These are phyloP conservation scores for Castanea sativa DNA, from an alignment of 306 rosid genomes.

Conservation along the genomic window DNA sequence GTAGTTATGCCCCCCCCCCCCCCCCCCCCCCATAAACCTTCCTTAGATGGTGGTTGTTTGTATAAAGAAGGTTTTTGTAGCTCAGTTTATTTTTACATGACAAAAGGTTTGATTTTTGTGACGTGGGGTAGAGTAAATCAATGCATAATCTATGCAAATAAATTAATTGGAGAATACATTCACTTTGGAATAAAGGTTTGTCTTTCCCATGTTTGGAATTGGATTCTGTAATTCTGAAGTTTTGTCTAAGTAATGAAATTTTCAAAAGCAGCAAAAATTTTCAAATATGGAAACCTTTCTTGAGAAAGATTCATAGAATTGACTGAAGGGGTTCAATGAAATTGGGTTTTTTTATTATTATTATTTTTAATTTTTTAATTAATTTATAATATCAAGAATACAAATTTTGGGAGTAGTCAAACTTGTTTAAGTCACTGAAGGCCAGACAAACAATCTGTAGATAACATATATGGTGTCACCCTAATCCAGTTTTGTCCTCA, in stretches of 20 bases:
- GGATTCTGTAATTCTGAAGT: background rate
- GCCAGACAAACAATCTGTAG: background rate
- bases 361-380: too few relatives aligned
- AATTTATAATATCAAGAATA: background rate
- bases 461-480: background rate
- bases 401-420: background rate
- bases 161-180: background rate
- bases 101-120: background rate
- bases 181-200: background rate
- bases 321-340: background rate
- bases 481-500: background rate
- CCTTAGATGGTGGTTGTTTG: background rate
- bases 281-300: background rate
- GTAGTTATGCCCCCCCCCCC: background rate
- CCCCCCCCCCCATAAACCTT: too few relatives aligned
- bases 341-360: background rate
- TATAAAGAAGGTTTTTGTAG: background rate
- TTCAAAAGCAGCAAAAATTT: background rate
- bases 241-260: background rate
- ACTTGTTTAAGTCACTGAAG: background rate
- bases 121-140: background rate
- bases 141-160: background rate
- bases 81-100: background rate
- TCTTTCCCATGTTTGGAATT: background rate
- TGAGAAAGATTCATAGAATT: background rate